phyloP scores from a whole-genome alignment of 805 yeast species.

The Kockiozyma suomiensis region DNA sequence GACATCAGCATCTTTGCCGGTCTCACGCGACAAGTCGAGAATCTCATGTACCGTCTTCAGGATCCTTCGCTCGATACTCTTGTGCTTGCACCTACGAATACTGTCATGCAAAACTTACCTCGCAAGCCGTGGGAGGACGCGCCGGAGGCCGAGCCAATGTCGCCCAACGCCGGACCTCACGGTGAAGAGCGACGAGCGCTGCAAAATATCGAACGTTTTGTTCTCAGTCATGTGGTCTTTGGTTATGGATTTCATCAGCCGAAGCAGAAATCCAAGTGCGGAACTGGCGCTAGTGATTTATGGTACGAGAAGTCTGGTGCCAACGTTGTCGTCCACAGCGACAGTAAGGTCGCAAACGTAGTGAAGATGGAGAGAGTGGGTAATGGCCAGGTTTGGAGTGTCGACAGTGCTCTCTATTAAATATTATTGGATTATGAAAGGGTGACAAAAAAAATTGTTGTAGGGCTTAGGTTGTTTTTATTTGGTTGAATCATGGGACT shows the following conservation, averaged over 20 bases:
- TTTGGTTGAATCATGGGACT: neutral
- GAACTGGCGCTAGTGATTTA: conserved; percentile 21
- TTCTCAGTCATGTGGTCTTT: conserved; percentile 62
- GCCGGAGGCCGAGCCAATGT: conserved; percentile 46
- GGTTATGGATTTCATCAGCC: conserved; percentile 28
- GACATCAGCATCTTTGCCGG: conserved; percentile 66
- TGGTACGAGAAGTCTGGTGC: conserved; percentile 29
- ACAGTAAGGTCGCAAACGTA: conserved; percentile 32
- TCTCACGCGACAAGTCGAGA: conserved; percentile 66
- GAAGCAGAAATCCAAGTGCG: conserved; percentile 20
- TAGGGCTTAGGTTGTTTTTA: neutral
- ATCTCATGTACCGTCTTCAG: conserved; percentile 51
- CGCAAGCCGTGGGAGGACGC: conserved; percentile 88
- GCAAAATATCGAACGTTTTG: conserved; percentile 58
- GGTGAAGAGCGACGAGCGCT: conserved; percentile 54
- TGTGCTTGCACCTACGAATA: conserved; percentile 72
- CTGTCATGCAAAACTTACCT: conserved; percentile 54
- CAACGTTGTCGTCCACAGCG: conserved; percentile 25
- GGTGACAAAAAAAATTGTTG: neutral
- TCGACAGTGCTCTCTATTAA: conserved; percentile 24
- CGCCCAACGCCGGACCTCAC: conserved; percentile 23
- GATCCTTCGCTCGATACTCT: conserved; percentile 49
- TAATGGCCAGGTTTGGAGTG: conserved; percentile 41
- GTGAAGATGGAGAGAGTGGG: conserved; percentile 32
- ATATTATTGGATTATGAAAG: neutral